Percentiles rank a stretch among this genome's conserved stretches.
These are phyloP conservation scores for Secale cereale DNA, from an alignment of 176 grass and related monocot genomes.

Conservation along the genomic window DNA sequence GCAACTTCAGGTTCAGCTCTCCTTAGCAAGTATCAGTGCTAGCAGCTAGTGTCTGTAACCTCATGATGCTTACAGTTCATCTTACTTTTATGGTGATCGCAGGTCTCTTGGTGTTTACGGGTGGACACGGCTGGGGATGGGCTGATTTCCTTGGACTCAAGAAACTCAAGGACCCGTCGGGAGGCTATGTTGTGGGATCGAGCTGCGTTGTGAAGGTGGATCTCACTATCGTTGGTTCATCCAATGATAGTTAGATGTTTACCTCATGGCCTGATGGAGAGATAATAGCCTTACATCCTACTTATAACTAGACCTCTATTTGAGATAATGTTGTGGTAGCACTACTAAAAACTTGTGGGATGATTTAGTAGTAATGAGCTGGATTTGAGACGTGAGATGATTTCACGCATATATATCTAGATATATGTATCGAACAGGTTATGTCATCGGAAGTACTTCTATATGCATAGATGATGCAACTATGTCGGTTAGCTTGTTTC, in stretches of 20 bases:
- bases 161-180: background rate
- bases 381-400: too few species aligned
- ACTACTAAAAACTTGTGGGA: background rate
- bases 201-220: background rate
- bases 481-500: too few species aligned
- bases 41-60: too few species aligned
- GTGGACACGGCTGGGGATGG: background rate
- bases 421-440: too few species aligned
- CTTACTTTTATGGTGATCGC: background rate
- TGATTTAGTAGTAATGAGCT: too few species aligned
- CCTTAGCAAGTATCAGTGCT: too few species aligned
- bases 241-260: background rate
- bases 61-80: too few species aligned
- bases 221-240: background rate
- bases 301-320: background rate
- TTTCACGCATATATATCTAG: too few species aligned
- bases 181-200: background rate
- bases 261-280: background rate
- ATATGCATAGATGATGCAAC: too few species aligned
- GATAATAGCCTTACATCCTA: background rate
- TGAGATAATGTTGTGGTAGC: background rate
- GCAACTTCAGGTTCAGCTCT: too few species aligned
- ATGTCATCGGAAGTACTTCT: too few species aligned
- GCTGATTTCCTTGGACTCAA: background rate
- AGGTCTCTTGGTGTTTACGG: background rate